Base-by-base conservation (phyloP, 768 basidiomycete species). In the Naganishia onofrii region DNA sequence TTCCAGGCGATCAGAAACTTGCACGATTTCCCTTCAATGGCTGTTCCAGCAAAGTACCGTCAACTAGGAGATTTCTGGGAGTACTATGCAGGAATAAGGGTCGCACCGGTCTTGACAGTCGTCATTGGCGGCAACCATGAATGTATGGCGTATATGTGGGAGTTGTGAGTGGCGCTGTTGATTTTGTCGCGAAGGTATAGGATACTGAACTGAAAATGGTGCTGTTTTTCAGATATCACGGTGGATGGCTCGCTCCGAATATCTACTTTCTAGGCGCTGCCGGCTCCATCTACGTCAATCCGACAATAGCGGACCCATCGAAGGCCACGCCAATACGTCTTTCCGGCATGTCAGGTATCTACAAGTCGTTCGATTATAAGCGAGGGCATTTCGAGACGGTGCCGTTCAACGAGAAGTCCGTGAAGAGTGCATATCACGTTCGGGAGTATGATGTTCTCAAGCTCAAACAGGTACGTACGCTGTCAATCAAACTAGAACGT, bases 121-220 rank as follows among this genome's bases (percentile, higher is more conserved):
- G 88, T 98, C 58, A 96, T 98, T 76, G 96, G 96, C 19, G 96
- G 96, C 10, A 98, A 98, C 78, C 96, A 98, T 79, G 96, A 98
- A 81, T 92, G 92, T 1, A 93, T 91, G 26, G 96, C 93, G 74
- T 96, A 97, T 77, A 84, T 98, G 83, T 94, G 92, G 89, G 96
- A 99, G 80, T 81, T 96, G 91, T 92, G 76, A 81, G 90, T 83
- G 31, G 9, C 55, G 26, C 19, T 23, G 13, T 1, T 28, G 23
- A 13, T 29, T 56, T 13, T 17, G 4, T 2, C 2, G 23, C 21
- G 31, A 32, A 31, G 7, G 34, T n/a, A 5, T 58, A 32, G 31
- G 42, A 38, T 31, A 34, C 23, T 38, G 31, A 67, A 7, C 15
- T 26, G 48, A 15, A 28, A 28, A 29, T 32, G 0, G 42, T 15